Evolutionary conservation across 495 filamentous ascomycete species (phyloP).

Genomic region (Podospora comata): DNA sequence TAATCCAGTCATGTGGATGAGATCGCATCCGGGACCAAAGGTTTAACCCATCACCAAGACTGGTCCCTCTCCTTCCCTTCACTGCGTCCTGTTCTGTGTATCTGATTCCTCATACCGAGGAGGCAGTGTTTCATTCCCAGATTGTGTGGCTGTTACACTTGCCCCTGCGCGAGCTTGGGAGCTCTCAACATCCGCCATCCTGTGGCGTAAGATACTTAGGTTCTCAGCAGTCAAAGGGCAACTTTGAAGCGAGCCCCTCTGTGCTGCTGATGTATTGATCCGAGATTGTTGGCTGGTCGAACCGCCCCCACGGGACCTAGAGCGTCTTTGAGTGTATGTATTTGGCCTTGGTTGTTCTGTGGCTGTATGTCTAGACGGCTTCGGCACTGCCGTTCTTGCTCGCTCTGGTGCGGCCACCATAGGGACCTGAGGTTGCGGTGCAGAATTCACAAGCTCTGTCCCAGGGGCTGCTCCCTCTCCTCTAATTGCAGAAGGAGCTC

Average conservation of each 20-base stretch:
- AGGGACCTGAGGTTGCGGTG: neutral
- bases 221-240: too few relatives aligned
- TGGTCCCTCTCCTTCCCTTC: neutral
- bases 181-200: too few relatives aligned
- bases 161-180: neutral
- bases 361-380: neutral
- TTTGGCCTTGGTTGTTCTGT: neutral
- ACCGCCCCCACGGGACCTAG: neutral
- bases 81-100: neutral
- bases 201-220: too few relatives aligned
- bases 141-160: neutral
- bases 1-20: too few relatives aligned
- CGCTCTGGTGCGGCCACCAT: neutral
- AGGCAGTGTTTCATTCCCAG: neutral
- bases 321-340: neutral
- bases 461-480: neutral
- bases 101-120: neutral
- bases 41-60: too few relatives aligned
- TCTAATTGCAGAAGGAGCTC: neutral
- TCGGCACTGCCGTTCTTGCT: neutral
- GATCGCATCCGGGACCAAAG: too few relatives aligned
- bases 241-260: too few relatives aligned
- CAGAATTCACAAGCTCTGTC: neutral
- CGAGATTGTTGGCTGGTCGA: too few relatives aligned
- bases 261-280: too few relatives aligned